Evolutionary conservation across 208 protist species (phyloP).

Genomic region (Crithidia sp.): DNA sequence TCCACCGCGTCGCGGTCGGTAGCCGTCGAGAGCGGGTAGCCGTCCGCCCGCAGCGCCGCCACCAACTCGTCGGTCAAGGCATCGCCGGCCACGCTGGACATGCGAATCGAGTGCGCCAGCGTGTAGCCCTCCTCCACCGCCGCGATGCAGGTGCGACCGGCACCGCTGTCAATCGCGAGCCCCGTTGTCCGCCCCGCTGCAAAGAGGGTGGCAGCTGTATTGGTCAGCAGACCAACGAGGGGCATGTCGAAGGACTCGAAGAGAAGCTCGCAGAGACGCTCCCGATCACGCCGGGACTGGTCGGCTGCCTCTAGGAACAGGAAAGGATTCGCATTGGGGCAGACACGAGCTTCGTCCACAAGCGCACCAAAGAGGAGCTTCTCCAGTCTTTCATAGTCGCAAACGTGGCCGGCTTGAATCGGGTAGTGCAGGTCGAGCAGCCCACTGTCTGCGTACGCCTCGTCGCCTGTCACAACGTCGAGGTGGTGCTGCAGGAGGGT

Average conservation of each 20-base stretch:
- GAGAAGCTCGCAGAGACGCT: slow-evolving; percentile 94
- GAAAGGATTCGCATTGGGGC: slow-evolving; percentile 60
- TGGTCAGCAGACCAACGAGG: slow-evolving; percentile 92
- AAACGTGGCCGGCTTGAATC: slow-evolving; percentile 68
- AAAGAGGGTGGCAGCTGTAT: slow-evolving; percentile 96
- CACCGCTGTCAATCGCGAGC: slow-evolving; percentile 98
- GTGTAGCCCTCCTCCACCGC: slow-evolving; percentile 98
- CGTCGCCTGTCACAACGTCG: slow-evolving; percentile 75
- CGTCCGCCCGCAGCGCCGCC: slow-evolving; percentile 47
- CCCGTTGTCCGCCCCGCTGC: slow-evolving; percentile 97
- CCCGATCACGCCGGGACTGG: slow-evolving; percentile 93
- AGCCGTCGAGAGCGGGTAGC: slow-evolving; percentile 93
- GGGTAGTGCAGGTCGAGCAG: slow-evolving; percentile 60
- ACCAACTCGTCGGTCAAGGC: slow-evolving; percentile 84
- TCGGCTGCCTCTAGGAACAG: slow-evolving; percentile 98
- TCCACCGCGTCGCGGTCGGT: slow-evolving; percentile 68
- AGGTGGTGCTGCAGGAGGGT: slow-evolving; percentile 67
- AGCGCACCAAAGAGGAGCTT: slow-evolving; percentile 82
- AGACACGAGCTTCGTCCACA: slow-evolving; percentile 63
- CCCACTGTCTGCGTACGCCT: slow-evolving; percentile 60
- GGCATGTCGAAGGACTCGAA: slow-evolving; percentile 98
- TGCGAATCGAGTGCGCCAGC: slow-evolving; percentile 65
- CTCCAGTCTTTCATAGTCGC: slow-evolving; percentile 84
- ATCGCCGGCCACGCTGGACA: slow-evolving; percentile 75
- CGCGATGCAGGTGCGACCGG: slow-evolving; percentile 98